Evolutionary conservation across 2,329 filamentous ascomycete species (phyloP).

Genomic region (Rhytidhysteron rufulum): DNA sequence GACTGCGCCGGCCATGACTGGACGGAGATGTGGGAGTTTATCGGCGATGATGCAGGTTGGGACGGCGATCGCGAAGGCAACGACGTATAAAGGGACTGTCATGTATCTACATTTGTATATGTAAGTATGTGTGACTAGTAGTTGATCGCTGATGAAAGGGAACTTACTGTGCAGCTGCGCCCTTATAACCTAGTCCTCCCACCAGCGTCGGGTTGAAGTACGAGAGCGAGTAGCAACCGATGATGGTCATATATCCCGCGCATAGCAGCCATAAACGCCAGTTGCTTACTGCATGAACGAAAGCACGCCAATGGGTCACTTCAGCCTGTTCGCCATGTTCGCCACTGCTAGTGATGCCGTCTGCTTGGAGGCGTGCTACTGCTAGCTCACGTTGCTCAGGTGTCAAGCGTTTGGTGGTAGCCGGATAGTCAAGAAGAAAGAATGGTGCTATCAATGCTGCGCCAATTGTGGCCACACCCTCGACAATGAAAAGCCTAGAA

Average conservation of each 20-base stretch:
- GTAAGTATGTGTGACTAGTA: background rate
- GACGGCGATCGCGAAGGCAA: slow-evolving; percentile 18
- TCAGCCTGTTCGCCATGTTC: slow-evolving; percentile 14
- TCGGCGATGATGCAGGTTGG: slow-evolving; percentile 20
- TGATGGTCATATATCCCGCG: slow-evolving; percentile 23
- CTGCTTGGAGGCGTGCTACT: slow-evolving; percentile 21
- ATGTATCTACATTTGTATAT: slow-evolving; percentile 8
- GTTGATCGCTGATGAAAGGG: too few species aligned
- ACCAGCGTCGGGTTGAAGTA: slow-evolving; percentile 22
- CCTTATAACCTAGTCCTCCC: slow-evolving; percentile 16
- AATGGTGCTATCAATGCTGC: slow-evolving; percentile 19
- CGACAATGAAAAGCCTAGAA: slow-evolving; percentile 24
- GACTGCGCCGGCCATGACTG: slow-evolving; percentile 12
- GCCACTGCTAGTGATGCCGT: slow-evolving; percentile 16
- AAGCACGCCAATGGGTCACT: slow-evolving; percentile 17
- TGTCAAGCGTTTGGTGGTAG: slow-evolving; percentile 41
- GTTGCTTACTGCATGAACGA: slow-evolving; percentile 17
- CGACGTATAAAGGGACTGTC: slow-evolving; percentile 21
- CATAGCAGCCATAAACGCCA: slow-evolving; percentile 21
- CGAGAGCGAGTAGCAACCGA: slow-evolving; percentile 20
- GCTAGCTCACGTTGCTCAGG: slow-evolving; percentile 39
- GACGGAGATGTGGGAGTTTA: slow-evolving; percentile 11
- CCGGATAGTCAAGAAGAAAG: slow-evolving; percentile 21
- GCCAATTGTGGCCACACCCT: slow-evolving; percentile 19
- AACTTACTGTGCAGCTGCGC: slow-evolving; percentile 17